Evolutionary conservation across 2,329 filamentous ascomycete species (phyloP).

Genomic region (Alternaria novae-zelandiae): DNA sequence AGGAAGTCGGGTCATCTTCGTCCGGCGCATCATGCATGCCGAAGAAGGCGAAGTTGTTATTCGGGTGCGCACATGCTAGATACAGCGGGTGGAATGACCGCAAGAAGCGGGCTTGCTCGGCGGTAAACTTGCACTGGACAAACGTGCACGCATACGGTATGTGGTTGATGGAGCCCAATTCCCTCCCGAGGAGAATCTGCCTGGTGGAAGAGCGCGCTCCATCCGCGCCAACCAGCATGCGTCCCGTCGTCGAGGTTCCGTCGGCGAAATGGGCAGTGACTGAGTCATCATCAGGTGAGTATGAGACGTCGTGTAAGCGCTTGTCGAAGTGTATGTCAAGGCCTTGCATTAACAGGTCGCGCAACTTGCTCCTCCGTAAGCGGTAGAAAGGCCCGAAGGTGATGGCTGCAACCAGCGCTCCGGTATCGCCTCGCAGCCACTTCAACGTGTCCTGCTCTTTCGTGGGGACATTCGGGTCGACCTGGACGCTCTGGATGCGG

Average conservation of each 20-base stretch:
- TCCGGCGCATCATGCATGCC: slow-evolving; percentile 53
- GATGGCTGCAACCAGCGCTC: slow-evolving; percentile 42
- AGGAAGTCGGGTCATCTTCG: slow-evolving; percentile 47
- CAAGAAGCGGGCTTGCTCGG: slow-evolving; percentile 53
- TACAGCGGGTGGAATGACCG: slow-evolving; percentile 55
- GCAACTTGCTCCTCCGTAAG: slow-evolving; percentile 43
- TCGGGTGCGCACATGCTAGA: slow-evolving; percentile 53
- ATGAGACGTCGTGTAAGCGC: slow-evolving; percentile 43
- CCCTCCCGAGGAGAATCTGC: slow-evolving; percentile 35
- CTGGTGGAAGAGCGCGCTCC: slow-evolving; percentile 43
- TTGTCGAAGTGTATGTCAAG: slow-evolving; percentile 49
- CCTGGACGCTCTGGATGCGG: slow-evolving; percentile 57
- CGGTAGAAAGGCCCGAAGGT: slow-evolving; percentile 46
- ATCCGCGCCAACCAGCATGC: slow-evolving; percentile 48
- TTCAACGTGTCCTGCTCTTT: slow-evolving; percentile 43
- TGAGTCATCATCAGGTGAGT: slow-evolving; percentile 37
- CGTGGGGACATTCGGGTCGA: slow-evolving; percentile 57
- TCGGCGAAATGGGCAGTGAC: slow-evolving; percentile 48
- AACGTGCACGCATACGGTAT: slow-evolving; percentile 56
- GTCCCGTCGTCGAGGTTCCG: slow-evolving; percentile 36
- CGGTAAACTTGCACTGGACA: slow-evolving; percentile 51
- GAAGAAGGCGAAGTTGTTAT: slow-evolving; percentile 55
- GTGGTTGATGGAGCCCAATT: slow-evolving; percentile 40
- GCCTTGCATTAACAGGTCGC: slow-evolving; percentile 35
- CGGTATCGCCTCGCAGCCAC: slow-evolving; percentile 46